phyloP scores from a whole-genome alignment of 2,329 filamentous ascomycete species.

The Diaporthe sp. region DNA sequence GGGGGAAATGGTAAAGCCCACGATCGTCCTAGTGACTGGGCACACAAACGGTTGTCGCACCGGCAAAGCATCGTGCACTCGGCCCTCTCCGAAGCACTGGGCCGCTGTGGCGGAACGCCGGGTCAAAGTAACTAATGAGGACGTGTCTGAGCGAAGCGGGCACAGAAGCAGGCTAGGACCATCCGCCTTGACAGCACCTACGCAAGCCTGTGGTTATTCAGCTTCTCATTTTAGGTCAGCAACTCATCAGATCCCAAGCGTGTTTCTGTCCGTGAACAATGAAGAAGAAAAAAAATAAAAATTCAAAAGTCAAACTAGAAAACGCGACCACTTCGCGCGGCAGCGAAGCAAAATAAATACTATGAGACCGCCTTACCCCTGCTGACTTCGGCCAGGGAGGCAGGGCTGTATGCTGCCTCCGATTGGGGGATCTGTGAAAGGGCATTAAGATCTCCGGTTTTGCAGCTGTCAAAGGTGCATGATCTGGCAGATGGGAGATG shows the following conservation, averaged over 20 bases:
- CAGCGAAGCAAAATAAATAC: neutral
- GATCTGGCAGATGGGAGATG: conserved; percentile 30
- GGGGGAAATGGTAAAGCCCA: neutral
- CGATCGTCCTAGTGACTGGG: neutral
- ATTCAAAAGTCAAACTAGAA: no score
- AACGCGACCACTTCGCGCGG: neutral
- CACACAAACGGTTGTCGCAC: neutral
- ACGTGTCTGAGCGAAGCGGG: neutral
- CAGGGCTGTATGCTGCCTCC: conserved; percentile 1
- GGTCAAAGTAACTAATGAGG: neutral
- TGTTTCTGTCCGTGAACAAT: neutral
- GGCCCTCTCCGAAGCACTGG: neutral
- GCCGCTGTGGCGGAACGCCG: no score
- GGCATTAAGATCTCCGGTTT: conserved; percentile 26
- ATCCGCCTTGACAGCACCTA: neutral
- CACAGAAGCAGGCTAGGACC: neutral
- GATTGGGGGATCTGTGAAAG: conserved; percentile 23
- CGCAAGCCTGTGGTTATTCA: neutral
- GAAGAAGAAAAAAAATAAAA: neutral
- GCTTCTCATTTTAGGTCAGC: neutral
- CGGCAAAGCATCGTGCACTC: neutral
- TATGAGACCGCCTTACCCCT: neutral
- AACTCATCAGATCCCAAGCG: neutral
- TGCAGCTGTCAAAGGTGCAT: conserved; percentile 35
- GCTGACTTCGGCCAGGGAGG: conserved; percentile 3